Conservation (phyloP, 2,329 filamentous ascomycete species). For the Scytalidium sp. region DNA sequence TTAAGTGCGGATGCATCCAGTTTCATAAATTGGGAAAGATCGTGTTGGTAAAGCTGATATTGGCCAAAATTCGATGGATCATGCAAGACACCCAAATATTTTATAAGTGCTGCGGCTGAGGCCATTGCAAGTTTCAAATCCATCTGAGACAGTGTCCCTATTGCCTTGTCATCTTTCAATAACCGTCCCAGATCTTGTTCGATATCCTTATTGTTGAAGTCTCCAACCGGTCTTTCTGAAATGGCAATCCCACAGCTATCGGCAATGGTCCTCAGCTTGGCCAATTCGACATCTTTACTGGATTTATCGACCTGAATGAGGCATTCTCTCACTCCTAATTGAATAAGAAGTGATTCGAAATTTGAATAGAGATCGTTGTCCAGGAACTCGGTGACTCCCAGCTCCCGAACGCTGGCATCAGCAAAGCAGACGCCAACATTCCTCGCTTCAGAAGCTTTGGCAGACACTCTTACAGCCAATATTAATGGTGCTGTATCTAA, state of each 20-base stretch:
- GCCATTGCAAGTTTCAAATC: conserved; percentile 97
- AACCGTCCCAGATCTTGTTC: conserved; percentile 90
- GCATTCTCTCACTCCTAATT: conserved; percentile 93
- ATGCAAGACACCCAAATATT: conserved; percentile 86
- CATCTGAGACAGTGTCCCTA: conserved; percentile 77
- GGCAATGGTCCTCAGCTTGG: conserved; percentile 84
- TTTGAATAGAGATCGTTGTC: conserved; percentile 99
- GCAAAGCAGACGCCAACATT: conserved; percentile 95
- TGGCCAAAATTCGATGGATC: conserved; percentile 95
- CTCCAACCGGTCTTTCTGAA: conserved; percentile 70
- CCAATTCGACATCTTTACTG: conserved; percentile 83
- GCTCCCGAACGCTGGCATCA: conserved; percentile 90
- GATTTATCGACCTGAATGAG: conserved; percentile 75
- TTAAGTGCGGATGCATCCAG: conserved; percentile 91
- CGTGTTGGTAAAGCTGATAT: conserved; percentile 95
- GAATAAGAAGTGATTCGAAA: conserved; percentile 93
- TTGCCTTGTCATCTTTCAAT: conserved; percentile 79
- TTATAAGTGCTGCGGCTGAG: conserved; percentile 88
- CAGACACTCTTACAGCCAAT: conserved; percentile 86
- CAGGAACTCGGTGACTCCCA: conserved; percentile 97
- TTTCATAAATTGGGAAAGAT: conserved; percentile 97
- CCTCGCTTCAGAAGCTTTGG: conserved; percentile 81
- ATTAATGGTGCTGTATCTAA: conserved; percentile 93
- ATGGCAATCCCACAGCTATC: conserved; percentile 90
- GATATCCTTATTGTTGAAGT: conserved; percentile 89